Conservation (phyloP, 768 basidiomycete species). For the Tricholoma bakamatsutake region DNA sequence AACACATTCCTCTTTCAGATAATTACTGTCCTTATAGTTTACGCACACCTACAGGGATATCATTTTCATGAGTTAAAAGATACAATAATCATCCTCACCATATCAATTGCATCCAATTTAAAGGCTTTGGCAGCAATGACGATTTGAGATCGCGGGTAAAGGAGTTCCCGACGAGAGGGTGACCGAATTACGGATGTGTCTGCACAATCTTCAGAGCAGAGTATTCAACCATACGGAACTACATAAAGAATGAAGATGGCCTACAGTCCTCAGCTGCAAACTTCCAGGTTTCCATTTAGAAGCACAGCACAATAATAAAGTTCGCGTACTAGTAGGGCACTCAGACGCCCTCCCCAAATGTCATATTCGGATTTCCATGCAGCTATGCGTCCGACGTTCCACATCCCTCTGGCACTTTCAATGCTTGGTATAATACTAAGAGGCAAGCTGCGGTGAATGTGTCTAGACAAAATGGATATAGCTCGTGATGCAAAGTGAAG, state of each 20-base stretch:
- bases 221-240: conserved; percentile 1
- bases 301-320: not conserved
- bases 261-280: conserved; percentile 94
- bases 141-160: conserved; percentile 79
- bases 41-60: conserved; percentile 62
- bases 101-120: conserved; percentile 81
- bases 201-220: conserved; percentile 69
- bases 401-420: conserved; percentile 73
- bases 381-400: conserved; percentile 66
- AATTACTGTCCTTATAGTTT: conserved; percentile 70
- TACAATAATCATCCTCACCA: conserved; percentile 42
- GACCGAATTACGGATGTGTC: conserved; percentile 82
- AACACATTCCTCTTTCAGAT: conserved; percentile 65
- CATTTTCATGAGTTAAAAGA: not conserved
- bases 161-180: conserved; percentile 63
- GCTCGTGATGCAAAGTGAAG: conserved; percentile 53
- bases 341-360: conserved; percentile 46
- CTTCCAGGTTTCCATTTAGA: conserved; percentile 31
- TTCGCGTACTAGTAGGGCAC: conserved; percentile 57
- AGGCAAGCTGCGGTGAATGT: conserved; percentile 21
- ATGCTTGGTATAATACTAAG: conserved; percentile 73
- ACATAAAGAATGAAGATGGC: conserved; percentile 3
- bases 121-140: conserved; percentile 82
- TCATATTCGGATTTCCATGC: conserved; percentile 54
- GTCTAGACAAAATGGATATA: conserved; percentile 30